Evolutionary conservation across 1,284 basidiomycete genomes (phyloP).

Genomic region (Leccinum pseudoinsigne): DNA sequence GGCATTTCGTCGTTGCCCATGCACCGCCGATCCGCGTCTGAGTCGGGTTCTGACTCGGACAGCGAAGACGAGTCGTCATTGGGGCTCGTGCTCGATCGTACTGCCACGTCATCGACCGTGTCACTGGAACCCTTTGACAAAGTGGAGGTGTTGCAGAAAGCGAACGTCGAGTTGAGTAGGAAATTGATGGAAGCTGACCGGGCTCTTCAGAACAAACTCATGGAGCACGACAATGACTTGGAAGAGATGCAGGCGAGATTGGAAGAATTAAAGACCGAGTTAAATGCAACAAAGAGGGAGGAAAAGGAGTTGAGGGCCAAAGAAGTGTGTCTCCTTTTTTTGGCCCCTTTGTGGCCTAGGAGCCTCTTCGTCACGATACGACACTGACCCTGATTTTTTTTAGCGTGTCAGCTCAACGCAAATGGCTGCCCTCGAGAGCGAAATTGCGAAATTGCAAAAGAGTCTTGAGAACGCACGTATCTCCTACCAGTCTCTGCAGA

Average conservation of each 20-base stretch:
- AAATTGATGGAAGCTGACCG: conserved; percentile 75
- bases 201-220: conserved; percentile 60
- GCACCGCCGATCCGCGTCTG: conserved; percentile 33
- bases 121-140: conserved; percentile 67
- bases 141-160: conserved; percentile 65
- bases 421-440: conserved; percentile 71
- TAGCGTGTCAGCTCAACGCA: conserved; percentile 64
- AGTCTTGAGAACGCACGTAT: conserved; percentile 66
- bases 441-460: conserved; percentile 74
- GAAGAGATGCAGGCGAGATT: conserved; percentile 72
- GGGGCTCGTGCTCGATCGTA: conserved; percentile 60
- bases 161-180: conserved; percentile 70
- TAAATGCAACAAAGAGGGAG: conserved; percentile 76
- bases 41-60: conserved; percentile 46
- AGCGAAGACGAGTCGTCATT: conserved; percentile 53
- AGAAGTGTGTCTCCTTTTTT: conserved; percentile 51
- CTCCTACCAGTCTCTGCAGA: conserved; percentile 74
- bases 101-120: conserved; percentile 53
- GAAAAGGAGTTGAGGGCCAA: conserved; percentile 87
- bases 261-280: conserved; percentile 73
- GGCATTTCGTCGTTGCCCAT: conserved; percentile 42
- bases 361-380: neutral
- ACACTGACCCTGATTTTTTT: conserved; percentile 11
- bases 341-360: neutral
- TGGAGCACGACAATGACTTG: conserved; percentile 75